A percentile compares a stretch with the other conserved stretches of the same genome.
These are phyloP conservation scores for Tuber brumale DNA, from an alignment of 495 filamentous ascomycete genomes.

Conservation along the genomic window DNA sequence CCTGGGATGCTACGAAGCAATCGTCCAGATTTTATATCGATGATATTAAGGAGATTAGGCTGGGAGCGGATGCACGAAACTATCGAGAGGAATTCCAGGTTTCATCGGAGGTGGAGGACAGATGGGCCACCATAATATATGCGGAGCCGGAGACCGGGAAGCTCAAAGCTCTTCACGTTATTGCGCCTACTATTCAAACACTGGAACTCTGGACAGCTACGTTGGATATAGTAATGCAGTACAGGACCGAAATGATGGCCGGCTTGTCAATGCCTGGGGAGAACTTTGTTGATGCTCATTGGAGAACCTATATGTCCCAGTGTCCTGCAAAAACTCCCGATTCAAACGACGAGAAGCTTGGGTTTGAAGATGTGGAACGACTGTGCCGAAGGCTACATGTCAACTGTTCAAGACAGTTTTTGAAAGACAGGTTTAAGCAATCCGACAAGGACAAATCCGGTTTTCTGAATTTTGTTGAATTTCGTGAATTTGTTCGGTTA, in stretches of 20 bases:
- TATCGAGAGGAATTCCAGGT: slow-evolving; percentile 79
- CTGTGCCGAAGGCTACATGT: slow-evolving; percentile 85
- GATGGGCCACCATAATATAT: slow-evolving; percentile 87
- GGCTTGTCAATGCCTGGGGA: slow-evolving; percentile 72
- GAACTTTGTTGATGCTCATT: slow-evolving; percentile 69
- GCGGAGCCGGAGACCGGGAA: slow-evolving; percentile 61
- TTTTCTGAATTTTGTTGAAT: slow-evolving; percentile 66
- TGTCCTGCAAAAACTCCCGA: slow-evolving; percentile 51
- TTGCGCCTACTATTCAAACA: slow-evolving; percentile 61
- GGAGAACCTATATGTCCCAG: slow-evolving; percentile 78
- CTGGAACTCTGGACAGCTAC: slow-evolving; percentile 75
- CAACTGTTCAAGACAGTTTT: slow-evolving; percentile 66
- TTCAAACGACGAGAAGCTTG: slow-evolving; percentile 60
- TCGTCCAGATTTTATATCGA: slow-evolving; percentile 86
- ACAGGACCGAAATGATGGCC: slow-evolving; percentile 80
- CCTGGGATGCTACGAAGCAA: slow-evolving; percentile 72
- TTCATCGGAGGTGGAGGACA: slow-evolving; percentile 54
- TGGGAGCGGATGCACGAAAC: slow-evolving; percentile 76
- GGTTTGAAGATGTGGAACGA: slow-evolving; percentile 66
- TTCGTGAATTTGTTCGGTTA: slow-evolving; percentile 69
- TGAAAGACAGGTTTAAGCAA: slow-evolving; percentile 66
- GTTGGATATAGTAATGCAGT: slow-evolving; percentile 69
- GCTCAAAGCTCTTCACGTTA: slow-evolving; percentile 64
- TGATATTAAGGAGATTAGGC: slow-evolving; percentile 82
- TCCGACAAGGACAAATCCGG: slow-evolving; percentile 60